These are phyloP conservation scores for Ashbya aceris DNA, from an alignment of 1,139 yeast genomes.

Conservation along the genomic window DNA sequence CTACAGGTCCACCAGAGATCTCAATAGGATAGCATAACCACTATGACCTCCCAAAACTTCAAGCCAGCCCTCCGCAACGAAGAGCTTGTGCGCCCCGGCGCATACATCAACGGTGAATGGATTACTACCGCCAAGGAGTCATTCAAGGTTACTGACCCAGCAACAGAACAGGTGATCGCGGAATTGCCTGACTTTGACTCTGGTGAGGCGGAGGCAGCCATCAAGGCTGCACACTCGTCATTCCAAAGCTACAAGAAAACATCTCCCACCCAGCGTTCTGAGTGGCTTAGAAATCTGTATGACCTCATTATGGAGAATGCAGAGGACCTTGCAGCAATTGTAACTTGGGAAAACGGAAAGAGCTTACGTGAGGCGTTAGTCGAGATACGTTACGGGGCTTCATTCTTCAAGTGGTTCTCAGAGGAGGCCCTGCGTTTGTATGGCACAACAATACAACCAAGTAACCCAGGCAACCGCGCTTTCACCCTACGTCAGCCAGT, in stretches of 20 bases:
- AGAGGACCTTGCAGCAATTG: slow-evolving; percentile 65
- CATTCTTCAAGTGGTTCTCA: slow-evolving; percentile 79
- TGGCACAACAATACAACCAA: slow-evolving; percentile 66
- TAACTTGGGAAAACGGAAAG: slow-evolving; percentile 81
- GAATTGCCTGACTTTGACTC: slow-evolving; percentile 46
- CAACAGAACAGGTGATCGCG: slow-evolving; percentile 50
- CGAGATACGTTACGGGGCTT: slow-evolving; percentile 68
- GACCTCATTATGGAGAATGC: slow-evolving; percentile 53
- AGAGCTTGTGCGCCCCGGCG: slow-evolving; percentile 46
- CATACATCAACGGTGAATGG: slow-evolving; percentile 71
- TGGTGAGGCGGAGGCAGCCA: slow-evolving; percentile 48
- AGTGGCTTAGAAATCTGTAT: slow-evolving; percentile 54
- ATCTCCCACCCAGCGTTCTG: slow-evolving; percentile 57
- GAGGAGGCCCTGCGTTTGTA: slow-evolving; percentile 75
- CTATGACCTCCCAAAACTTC: neutral
- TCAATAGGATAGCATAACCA: neutral
- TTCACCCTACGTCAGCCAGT: slow-evolving; percentile 68
- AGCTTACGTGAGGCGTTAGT: slow-evolving; percentile 67
- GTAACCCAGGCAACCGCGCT: slow-evolving; percentile 47
- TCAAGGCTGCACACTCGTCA: slow-evolving; percentile 50
- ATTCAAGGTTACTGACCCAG: slow-evolving; percentile 70
- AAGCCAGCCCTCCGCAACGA: slow-evolving; percentile 39
- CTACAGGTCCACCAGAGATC: neutral
- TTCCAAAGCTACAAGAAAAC: slow-evolving; percentile 51
- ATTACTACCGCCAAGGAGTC: slow-evolving; percentile 42